Base-by-base conservation (phyloP, 1,284 basidiomycete genomes). In the Cryptococcus hybrid region DNA sequence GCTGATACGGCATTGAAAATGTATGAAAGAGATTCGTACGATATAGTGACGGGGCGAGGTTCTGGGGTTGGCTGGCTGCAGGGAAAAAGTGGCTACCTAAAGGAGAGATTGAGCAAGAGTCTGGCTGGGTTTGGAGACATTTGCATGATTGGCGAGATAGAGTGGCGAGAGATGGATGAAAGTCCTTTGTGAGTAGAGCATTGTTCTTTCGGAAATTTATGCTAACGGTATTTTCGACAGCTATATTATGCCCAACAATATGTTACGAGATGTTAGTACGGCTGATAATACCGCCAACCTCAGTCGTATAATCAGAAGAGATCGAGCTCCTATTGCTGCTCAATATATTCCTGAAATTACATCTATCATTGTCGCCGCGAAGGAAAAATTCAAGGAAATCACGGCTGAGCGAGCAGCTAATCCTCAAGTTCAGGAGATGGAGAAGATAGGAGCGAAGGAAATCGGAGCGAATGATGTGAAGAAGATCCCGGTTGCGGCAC, bases 121-220 rank as follows among this genome's bases (percentile, higher is more conserved):
- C 85, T 59, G 77, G 80, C 47, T 82, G 82, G 45, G 84, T 92
- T n/a, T 90, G 90, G 74, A 84, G 82, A 57, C 81, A 81, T 0
- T 79, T 96, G 15, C 92, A 96, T 76, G 80, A 78, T 36, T 98
- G 95, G 95, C 82, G 95, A 62, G 94, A 98, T 71, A 69, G 73
- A 3, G 78, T 88, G 1, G 90, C 92, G 0, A 82, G 92, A 87
- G 58, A 88, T 92, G 63, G 95, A 98, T 73, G 95, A 98, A 76
- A 89, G 89, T 70, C 84, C 85, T 4, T 80, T 87, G 86, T 92
- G 73, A 59, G 84, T 79, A 35, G 11, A 13, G 37, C 8, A 55
- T 24, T 30, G 12, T 7, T 50, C 38, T 48, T 46, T 30, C 30
- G 24, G 15, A 15, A 11, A 7, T 13, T 7, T 7, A 3, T 36